Base-by-base conservation (phyloP, 352 stramenopile species). In the Pythium chondricola region DNA sequence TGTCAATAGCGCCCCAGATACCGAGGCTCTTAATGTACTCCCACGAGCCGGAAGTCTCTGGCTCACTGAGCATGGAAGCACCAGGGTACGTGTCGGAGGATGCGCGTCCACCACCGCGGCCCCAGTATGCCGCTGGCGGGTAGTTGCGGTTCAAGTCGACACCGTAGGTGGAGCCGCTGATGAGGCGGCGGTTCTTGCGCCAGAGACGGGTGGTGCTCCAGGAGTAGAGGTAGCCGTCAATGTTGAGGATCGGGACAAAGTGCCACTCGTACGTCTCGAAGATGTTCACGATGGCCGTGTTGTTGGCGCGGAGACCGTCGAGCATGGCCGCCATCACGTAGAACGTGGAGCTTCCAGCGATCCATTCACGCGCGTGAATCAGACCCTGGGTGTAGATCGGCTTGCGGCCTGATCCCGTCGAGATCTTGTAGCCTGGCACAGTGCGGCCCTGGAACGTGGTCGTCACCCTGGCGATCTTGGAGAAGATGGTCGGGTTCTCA, bases 111-210 rank as follows among this genome's bases (percentile, higher is more conserved):
- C 29, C 36, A 13, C 30, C 48, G 16, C 48, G 14, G 35, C 58
- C 52, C 29, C 58, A 68, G 24, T 42, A 56, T 25, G 26, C 14
- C 9, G 17, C 26, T 6, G 59, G 55, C 10, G 48, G 48, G 22
- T 42, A 68, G 43, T 68, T 68, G 24, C 59, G 59, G 47, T 68
- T 68, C 31, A 68, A 27, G 40, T 68, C 59, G 8, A 68, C 48
- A 21, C 59, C 59, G 20, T 56, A 48, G 22, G 32, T 52, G 11
- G 30, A 27, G n/a, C 5, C 14, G 29, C 14, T 35, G 43, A 61
- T 41, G 16, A 36, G 25, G 17, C 52, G 51, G 43, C 58, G 44
- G 47, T 68, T 68, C 59, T 68, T 68, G 17, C 59, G 59, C 36
- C 59, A 61, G 4, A 59, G 31, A 20, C 59, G 59, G 20, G 30